phyloP scores from a whole-genome alignment of 306 rosid genomes.

The Castanea mollissima region DNA sequence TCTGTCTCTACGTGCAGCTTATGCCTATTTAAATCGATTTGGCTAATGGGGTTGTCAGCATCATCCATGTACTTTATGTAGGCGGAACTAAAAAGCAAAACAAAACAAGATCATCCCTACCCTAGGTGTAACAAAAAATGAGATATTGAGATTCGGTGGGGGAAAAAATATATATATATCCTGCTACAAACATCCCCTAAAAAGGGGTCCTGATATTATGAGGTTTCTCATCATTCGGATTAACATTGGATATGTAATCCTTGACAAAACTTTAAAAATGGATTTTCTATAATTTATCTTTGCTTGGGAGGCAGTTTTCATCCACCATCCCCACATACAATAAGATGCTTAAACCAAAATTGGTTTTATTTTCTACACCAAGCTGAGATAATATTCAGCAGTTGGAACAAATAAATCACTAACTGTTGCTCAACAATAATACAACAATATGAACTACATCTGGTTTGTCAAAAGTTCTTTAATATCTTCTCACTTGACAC shows the following conservation, averaged over 20 bases:
- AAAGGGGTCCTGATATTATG: too few species aligned
- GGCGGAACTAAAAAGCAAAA: too few species aligned
- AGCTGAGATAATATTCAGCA: slow-evolving; percentile 51
- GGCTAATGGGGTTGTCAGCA: too few species aligned
- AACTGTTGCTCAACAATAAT: slow-evolving; percentile 29
- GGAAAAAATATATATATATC: too few species aligned
- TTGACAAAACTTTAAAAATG: background rate
- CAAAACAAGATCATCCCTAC: too few species aligned
- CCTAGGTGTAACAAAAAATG: too few species aligned
- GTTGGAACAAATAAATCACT: slow-evolving; percentile 38
- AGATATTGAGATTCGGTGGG: background rate
- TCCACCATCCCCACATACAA: background rate
- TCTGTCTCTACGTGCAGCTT: too few species aligned
- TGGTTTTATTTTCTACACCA: slow-evolving; percentile 42
- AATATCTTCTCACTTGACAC: slow-evolving; percentile 80
- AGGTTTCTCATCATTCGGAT: background rate
- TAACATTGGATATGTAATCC: background rate
- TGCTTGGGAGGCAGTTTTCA: background rate
- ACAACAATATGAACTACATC: slow-evolving; percentile 43
- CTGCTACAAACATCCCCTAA: background rate
- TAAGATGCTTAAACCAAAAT: slow-evolving; percentile 23
- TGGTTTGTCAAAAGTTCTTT: slow-evolving; percentile 65
- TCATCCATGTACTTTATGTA: too few species aligned
- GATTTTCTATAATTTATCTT: background rate
- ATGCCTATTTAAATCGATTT: too few species aligned